phyloP scores from a whole-genome alignment of 441 rosid species.

The Kokia cookei region DNA sequence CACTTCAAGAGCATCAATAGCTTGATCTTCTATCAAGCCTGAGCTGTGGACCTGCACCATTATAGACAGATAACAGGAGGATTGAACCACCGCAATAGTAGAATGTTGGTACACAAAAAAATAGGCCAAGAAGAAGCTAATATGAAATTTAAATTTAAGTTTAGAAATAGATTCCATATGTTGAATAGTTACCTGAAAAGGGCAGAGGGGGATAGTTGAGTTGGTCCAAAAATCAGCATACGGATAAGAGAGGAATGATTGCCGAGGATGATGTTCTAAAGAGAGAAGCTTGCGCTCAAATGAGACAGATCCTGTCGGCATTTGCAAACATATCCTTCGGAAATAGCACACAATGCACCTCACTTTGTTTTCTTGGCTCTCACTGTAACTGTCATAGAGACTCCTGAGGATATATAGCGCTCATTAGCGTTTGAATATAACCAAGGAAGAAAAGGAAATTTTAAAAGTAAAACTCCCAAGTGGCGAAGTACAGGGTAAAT shows the following conservation, averaged over 20 bases:
- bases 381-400: constrained; percentile 54
- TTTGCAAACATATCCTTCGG: constrained; percentile 51
- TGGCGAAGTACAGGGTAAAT: background rate
- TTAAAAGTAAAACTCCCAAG: background rate
- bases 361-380: constrained; percentile 65
- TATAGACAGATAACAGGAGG: constrained; percentile 1
- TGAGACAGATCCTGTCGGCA: constrained; percentile 66
- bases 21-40: constrained; percentile 80
- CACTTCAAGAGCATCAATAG: constrained; percentile 58
- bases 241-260: constrained; percentile 30
- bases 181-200: constrained; percentile 51
- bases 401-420: constrained; percentile 38
- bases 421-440: background rate
- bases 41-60: constrained; percentile 43
- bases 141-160: background rate
- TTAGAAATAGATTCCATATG: background rate
- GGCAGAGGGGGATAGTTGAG: constrained; percentile 57
- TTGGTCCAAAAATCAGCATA: constrained; percentile 61
- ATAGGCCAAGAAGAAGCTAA: background rate
- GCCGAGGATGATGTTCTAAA: constrained; percentile 22
- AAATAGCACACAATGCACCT: constrained; percentile 79
- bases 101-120: background rate
- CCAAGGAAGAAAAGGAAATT: background rate
- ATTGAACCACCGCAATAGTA: background rate
- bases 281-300: constrained; percentile 83